These are phyloP conservation scores for Acanthamoeba sp. DNA, from an alignment of 208 protist genomes.

Conservation along the genomic window DNA sequence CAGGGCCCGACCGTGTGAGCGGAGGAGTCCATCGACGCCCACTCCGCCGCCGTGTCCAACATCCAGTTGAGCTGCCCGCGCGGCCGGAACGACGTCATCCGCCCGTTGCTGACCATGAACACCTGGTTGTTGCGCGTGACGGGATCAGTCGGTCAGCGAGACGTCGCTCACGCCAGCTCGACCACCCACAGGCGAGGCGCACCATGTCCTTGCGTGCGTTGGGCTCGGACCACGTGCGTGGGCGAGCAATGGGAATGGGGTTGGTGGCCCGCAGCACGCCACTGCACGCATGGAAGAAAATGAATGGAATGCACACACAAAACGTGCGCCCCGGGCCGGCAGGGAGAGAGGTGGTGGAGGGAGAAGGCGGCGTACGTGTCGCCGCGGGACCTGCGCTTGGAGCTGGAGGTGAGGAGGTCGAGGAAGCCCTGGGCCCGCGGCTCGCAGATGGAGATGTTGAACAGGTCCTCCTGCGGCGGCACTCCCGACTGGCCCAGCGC, in stretches of 20 bases:
- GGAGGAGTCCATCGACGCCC: conserved; percentile 66
- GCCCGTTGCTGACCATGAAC: conserved; percentile 78
- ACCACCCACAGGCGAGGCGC: not conserved
- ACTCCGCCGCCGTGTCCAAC: conserved; percentile 64
- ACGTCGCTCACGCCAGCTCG: too few species aligned
- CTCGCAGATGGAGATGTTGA: conserved; percentile 78
- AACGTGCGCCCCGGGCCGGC: too few species aligned
- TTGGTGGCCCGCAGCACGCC: conserved; percentile 13
- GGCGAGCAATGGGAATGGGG: not conserved
- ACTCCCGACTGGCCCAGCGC: conserved; percentile 73
- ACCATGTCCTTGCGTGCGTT: conserved; percentile 41
- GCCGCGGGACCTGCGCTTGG: conserved; percentile 16
- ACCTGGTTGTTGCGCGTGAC: too few species aligned
- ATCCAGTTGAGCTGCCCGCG: conserved; percentile 77
- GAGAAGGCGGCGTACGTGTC: not conserved
- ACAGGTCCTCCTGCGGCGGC: conserved; percentile 77
- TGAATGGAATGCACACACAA: too few species aligned
- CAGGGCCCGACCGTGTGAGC: not conserved
- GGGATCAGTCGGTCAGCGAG: too few species aligned
- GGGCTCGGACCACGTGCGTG: not conserved
- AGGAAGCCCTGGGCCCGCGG: not conserved
- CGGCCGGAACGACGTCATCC: conserved; percentile 59
- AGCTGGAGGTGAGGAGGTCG: not conserved
- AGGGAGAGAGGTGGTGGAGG: not conserved
- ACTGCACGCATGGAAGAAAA: not conserved